Base-by-base conservation (phyloP, 176 grass and related monocot species). In the Cenchrus americanus region DNA sequence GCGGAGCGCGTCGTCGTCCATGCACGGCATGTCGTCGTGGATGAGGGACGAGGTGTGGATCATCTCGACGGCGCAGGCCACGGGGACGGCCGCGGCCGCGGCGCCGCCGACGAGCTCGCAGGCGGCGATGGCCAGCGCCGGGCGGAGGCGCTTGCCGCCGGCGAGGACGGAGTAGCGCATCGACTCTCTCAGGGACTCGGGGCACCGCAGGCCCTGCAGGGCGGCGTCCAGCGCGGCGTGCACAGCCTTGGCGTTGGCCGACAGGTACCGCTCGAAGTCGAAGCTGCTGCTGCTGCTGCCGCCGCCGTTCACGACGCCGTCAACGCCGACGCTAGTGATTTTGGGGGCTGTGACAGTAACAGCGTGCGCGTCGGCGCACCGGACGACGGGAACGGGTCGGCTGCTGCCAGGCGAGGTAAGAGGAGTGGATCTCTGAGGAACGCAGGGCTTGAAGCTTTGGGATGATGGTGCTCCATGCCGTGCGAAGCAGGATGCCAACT, bases 21-120 rank as follows among this genome's bases (percentile, higher is more conserved):
- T 87, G 87, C 87, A 93, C 22, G 91, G 91, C 58, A 93, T 83
- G 73, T 93, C 91, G 63, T 93, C 91, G 71, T 90, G 91, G 76
- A 93, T 78, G 21, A 90, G 87, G 13, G 84, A 85, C 76, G 87
- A 43, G 49, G 63, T 57, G 81, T 93, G 91, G 37, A 93, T 76
- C 87, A 93, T 85, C 91, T 93, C 91, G 11, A 23, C 61, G 34
- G 91, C 91, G 85, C 87, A 93, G 41, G 91, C 91, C 0, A 82
- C 76, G 0, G 87, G 91, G 21, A 32, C 44, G 23, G 77, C 91
- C 7, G 64, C 44, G 3, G 12, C 47, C 8, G 75, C 49, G 9
- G 2, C 2, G 0, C 81, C 87, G 2, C 91, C 91, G 3, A 87
- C 91, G 41, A 93, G 79, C 84, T 90, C 91, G 87, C 91, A 93